A percentile compares a stretch with the other conserved stretches of the same genome.
phyloP scores from a whole-genome alignment of 2,329 filamentous ascomycete species.

The Drechslerella coelobrocha region DNA sequence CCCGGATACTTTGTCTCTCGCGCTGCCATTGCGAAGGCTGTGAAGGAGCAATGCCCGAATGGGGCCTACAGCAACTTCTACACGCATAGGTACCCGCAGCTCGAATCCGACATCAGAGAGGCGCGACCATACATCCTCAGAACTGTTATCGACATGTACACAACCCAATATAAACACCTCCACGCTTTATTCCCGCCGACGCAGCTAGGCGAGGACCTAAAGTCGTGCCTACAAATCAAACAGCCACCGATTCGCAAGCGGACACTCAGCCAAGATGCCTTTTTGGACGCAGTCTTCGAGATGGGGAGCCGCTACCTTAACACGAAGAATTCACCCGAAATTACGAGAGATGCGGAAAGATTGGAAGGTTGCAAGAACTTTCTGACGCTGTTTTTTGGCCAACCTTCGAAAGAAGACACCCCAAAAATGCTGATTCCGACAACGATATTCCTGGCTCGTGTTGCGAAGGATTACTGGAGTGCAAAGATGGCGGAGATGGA shows the following conservation, averaged over 20 bases:
- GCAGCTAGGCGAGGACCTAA: slow-evolving; percentile 21
- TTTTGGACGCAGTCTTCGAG: slow-evolving; percentile 20
- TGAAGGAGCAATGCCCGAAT: slow-evolving; percentile 26
- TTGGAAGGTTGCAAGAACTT: slow-evolving; percentile 24
- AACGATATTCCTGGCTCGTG: slow-evolving; percentile 22
- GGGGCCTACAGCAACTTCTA: slow-evolving; percentile 30
- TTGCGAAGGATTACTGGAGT: slow-evolving; percentile 18
- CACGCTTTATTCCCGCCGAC: slow-evolving; percentile 17
- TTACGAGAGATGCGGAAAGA: slow-evolving; percentile 6
- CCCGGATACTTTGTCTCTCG: slow-evolving; percentile 31
- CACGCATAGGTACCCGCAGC: slow-evolving; percentile 22
- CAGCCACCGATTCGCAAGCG: not conserved
- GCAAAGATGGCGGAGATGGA: slow-evolving; percentile 24
- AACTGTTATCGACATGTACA: slow-evolving; percentile 18
- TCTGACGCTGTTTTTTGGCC: slow-evolving; percentile 27
- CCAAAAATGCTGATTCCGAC: slow-evolving; percentile 24
- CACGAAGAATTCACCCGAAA: slow-evolving; percentile 13
- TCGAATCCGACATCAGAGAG: slow-evolving; percentile 24
- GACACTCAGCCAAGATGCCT: slow-evolving; percentile 8
- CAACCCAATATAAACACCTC: slow-evolving; percentile 21
- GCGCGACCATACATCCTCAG: slow-evolving; percentile 32
- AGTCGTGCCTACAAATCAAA: slow-evolving; percentile 16
- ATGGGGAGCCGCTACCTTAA: slow-evolving; percentile 19
- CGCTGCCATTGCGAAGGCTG: slow-evolving; percentile 11
- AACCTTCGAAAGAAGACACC: not conserved